A percentile compares a stretch with the other conserved stretches of the same genome.
phyloP scores from a whole-genome alignment of 495 filamentous ascomycete genomes.

The Cetradonia linearis region DNA sequence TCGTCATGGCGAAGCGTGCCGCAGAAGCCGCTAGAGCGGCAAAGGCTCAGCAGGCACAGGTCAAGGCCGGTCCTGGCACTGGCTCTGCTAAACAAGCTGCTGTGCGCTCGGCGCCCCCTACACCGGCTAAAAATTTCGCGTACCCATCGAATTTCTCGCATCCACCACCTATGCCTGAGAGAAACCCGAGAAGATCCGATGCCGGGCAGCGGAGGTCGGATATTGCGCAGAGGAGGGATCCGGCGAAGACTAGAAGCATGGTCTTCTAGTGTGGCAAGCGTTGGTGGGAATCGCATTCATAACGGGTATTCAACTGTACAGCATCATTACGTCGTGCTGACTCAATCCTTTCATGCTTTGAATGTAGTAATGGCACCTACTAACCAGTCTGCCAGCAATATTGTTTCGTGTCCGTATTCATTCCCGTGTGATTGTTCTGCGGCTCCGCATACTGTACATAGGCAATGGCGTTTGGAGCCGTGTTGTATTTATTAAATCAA shows the following conservation, averaged over 20 bases:
- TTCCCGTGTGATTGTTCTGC: background rate
- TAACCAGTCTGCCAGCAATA: background rate
- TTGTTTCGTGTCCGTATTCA: background rate
- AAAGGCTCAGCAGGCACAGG: conserved; percentile 24
- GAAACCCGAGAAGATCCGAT: conserved; percentile 21
- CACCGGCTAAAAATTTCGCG: conserved; percentile 22
- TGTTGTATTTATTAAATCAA: background rate
- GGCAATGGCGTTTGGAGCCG: background rate
- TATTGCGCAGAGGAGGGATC: conserved; percentile 15
- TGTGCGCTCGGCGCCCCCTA: conserved; percentile 21
- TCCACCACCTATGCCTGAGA: conserved; percentile 20
- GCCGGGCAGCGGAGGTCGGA: conserved; percentile 13
- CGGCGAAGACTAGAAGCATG: conserved; percentile 24
- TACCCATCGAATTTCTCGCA: conserved; percentile 12
- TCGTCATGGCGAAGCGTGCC: conserved; percentile 52
- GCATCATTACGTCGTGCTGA: background rate
- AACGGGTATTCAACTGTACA: background rate
- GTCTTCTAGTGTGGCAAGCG: conserved; percentile 20
- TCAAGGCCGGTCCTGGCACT: conserved; percentile 15
- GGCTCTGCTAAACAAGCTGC: conserved; percentile 17
- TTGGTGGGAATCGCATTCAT: background rate
- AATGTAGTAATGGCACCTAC: background rate
- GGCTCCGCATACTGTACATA: conserved; percentile 1
- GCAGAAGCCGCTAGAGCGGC: conserved; percentile 23
- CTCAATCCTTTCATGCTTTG: background rate